These are phyloP conservation scores for Magnolia kwangsiensis DNA, from an alignment of 164 flowering plant species.

Conservation along the genomic window DNA sequence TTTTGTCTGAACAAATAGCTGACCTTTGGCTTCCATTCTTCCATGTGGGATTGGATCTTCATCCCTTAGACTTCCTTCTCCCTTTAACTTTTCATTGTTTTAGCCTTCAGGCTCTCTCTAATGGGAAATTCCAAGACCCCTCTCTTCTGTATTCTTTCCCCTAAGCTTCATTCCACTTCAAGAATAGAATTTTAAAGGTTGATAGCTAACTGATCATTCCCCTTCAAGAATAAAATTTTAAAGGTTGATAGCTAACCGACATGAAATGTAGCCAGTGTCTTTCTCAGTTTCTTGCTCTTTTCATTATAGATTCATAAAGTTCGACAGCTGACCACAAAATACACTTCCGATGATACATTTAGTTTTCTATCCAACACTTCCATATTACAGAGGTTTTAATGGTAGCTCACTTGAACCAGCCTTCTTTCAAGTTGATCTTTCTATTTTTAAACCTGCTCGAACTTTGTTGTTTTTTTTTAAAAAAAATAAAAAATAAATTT, in stretches of 20 bases:
- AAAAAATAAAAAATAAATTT: too few relatives aligned
- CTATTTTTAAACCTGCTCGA: neutral
- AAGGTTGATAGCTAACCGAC: neutral
- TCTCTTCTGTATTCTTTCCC: neutral
- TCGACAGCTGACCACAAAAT: neutral
- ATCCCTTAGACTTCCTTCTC: too few relatives aligned
- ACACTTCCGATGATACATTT: neutral
- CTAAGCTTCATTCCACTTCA: neutral
- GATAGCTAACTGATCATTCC: neutral
- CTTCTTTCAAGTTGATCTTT: neutral
- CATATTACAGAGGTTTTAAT: neutral
- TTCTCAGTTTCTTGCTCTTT: neutral
- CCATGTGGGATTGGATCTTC: too few relatives aligned
- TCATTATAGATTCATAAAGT: neutral
- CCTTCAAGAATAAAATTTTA: neutral
- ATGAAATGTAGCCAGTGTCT: neutral
- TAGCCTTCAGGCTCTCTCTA: neutral
- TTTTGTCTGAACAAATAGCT: too few relatives aligned
- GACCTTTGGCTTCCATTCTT: too few relatives aligned
- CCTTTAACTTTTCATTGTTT: too few relatives aligned
- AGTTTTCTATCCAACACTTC: neutral
- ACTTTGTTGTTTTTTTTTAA: too few relatives aligned
- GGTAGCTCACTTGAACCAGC: neutral
- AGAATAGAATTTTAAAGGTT: neutral
- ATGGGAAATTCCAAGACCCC: neutral